Evolutionary conservation across 495 filamentous ascomycete genomes (phyloP), one percentile per base, ranked within the genome.

Genomic region (Chlorociboria aeruginascens): DNA sequence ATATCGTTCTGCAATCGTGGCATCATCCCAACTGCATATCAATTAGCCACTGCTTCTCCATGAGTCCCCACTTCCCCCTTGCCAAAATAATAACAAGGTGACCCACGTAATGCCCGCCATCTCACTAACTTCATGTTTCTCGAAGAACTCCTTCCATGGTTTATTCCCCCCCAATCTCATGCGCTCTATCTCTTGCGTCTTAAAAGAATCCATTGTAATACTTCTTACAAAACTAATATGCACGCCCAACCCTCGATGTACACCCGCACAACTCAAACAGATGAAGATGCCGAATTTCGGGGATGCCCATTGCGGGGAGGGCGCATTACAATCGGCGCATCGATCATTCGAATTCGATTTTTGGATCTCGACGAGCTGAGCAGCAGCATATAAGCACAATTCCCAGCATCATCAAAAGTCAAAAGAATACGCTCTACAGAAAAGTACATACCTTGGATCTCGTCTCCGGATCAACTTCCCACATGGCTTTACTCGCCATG

Each of bases 171-270:
- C 89, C 10, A 78, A 65, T 25, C 85, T 74, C 89, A 96, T 94
- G 54, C 88, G 81, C 63, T 80, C 74, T 50, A 94, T 85, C 61
- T 95, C 89, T 48, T 70, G 69, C 52, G 76, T 76, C 63, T 98
- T 98, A 70, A 98, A 96, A 48, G 85, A 84, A 71, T 98, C 92
- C 92, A 98, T 98, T 40, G 85, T 93, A 53, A 97, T 87, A 50
- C 79, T 86, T 52, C 92, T 83, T 45, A 98, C 87, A 68, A 98
- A 98, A 60, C 88, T 95, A 60, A 98, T 95, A 70, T 98, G 92
- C 28, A 98, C 92, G 44, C 92, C 92, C 12, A 98, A 77, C 3
- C 87, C 85, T 55, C 92, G 85, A 69, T 98, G 92, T 28, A 88
- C 86, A 52, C 92, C 92, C 41, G 92, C 92, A 69, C 92, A 98